Evolutionary conservation across 1,284 basidiomycete species (phyloP).

Genomic region (Cryptococcus sp.): DNA sequence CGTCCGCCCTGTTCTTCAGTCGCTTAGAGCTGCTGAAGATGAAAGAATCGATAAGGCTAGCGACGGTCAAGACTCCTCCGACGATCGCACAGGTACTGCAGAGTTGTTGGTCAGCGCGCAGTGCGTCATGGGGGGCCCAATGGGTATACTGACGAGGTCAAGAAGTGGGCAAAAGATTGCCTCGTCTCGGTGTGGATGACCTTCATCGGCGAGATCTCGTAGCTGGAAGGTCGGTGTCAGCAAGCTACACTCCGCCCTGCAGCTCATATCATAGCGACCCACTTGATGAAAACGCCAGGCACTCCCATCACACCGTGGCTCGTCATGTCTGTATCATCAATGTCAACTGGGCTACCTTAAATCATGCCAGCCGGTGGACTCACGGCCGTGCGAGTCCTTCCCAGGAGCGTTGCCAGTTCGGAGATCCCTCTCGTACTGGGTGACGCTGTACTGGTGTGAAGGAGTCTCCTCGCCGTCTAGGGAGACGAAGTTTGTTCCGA

Average conservation of each 20-base stretch:
- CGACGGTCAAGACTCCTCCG: constrained; percentile 93
- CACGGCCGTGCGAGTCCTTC: constrained; percentile 63
- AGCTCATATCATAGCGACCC: constrained; percentile 11
- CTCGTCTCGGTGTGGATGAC: constrained; percentile 86
- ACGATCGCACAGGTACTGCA: constrained; percentile 93
- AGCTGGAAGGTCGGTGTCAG: constrained; percentile 49
- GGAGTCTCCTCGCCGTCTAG: constrained; percentile 63
- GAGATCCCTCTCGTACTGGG: constrained; percentile 91
- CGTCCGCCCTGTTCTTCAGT: constrained; percentile 35
- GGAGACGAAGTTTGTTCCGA: constrained; percentile 83
- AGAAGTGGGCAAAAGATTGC: constrained; percentile 94
- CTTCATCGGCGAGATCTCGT: constrained; percentile 95
- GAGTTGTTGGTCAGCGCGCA: neutral
- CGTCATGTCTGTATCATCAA: constrained; percentile 52
- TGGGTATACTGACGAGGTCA: constrained; percentile 74
- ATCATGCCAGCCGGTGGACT: constrained; percentile 5
- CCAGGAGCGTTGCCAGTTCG: constrained; percentile 52
- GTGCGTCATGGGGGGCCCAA: neutral
- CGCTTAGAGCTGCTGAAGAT: constrained; percentile 60
- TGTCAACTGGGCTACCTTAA: neutral
- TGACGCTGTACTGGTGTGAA: constrained; percentile 80
- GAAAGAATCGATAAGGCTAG: constrained; percentile 82
- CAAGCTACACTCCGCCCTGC: neutral
- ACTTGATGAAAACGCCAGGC: constrained; percentile 86
- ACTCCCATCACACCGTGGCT: constrained; percentile 76